Evolutionary conservation across 2,329 filamentous ascomycete genomes (phyloP).

Genomic region (Cladosporium sp.): DNA sequence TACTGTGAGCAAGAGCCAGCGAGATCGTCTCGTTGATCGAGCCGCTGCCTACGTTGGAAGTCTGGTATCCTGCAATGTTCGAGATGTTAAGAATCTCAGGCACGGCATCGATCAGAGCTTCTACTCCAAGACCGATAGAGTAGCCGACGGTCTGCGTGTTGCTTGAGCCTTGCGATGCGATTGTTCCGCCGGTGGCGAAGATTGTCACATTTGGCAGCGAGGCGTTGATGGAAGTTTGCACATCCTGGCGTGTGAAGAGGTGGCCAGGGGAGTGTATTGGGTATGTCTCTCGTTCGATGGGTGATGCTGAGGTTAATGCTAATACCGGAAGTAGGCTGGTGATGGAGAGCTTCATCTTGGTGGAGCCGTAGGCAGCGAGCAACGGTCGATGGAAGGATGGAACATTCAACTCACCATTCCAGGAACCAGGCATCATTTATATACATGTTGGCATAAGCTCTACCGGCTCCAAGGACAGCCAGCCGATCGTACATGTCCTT

Average conservation of each 20-base stretch:
- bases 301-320: background rate
- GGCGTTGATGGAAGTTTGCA: slow-evolving; percentile 40
- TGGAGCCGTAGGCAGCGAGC: background rate
- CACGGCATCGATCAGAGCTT: slow-evolving; percentile 56
- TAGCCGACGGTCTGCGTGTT: slow-evolving; percentile 59
- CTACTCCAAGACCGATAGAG: slow-evolving; percentile 53
- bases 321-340: background rate
- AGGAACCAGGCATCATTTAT: background rate
- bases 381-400: background rate
- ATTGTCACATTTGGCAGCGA: slow-evolving; percentile 59
- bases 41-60: slow-evolving; percentile 41
- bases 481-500: background rate
- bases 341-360: slow-evolving; percentile 5
- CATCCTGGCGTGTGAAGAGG: slow-evolving; percentile 18
- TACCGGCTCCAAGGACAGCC: background rate
- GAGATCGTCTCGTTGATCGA: slow-evolving; percentile 53
- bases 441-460: background rate
- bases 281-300: background rate
- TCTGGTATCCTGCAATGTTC: slow-evolving; percentile 55
- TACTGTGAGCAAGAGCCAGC: slow-evolving; percentile 51
- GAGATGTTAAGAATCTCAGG: slow-evolving; percentile 58
- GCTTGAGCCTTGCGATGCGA: slow-evolving; percentile 55
- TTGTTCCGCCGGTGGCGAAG: slow-evolving; percentile 61
- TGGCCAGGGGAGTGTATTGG: background rate
- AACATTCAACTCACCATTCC: no score